Evolutionary conservation across 164 flowering plant species (phyloP), one percentile per base, ranked within the genome.

Genomic region (Kalanchoe fedtschenkoi): DNA sequence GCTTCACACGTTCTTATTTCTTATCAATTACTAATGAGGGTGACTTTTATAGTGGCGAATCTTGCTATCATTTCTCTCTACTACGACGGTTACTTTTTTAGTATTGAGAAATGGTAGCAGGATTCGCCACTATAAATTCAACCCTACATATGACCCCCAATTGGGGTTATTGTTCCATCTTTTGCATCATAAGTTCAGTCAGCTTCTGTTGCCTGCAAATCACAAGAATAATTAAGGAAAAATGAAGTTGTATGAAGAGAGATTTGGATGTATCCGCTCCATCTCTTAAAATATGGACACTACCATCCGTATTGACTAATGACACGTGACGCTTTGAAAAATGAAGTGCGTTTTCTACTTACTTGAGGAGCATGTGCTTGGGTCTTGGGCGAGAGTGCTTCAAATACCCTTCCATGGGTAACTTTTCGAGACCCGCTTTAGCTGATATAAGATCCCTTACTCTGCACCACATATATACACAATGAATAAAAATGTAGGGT

Each of bases 321-420:
- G n/a, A 42, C 46, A 42, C 14, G n/a, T 1, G n/a, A 28, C n/a
- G n/a, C n/a, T n/a, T n/a, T n/a, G 15, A 19, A 21, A 24, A 24
- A 64, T 11, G 4, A 41, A 28, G n/a, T 5, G 60, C 24, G 14
- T 42, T 38, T 35, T 35, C 46, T 37, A 63, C 87, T 77, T 83
- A 87, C 96, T 87, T 92, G 26, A 60, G 75, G 66, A 88, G 93
- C 24, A 78, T 80, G 54, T 75, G 96, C 71, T 85, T 89, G 16
- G 98, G 97, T 73, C 93, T 84, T 46, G 98, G 98, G 33, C 97
- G 87, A 34, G 95, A 86, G 58, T 89, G 82, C 75, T 89, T 89
- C 77, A 88, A 70, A 71, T 89, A 92, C 63, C 98, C 97, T 81
- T 92, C 96, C 98, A 96, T 89, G 29, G 98, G 97, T 61, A 92